These are phyloP conservation scores for Irpex sp. DNA, from an alignment of 1,284 basidiomycete genomes.

Conservation along the genomic window DNA sequence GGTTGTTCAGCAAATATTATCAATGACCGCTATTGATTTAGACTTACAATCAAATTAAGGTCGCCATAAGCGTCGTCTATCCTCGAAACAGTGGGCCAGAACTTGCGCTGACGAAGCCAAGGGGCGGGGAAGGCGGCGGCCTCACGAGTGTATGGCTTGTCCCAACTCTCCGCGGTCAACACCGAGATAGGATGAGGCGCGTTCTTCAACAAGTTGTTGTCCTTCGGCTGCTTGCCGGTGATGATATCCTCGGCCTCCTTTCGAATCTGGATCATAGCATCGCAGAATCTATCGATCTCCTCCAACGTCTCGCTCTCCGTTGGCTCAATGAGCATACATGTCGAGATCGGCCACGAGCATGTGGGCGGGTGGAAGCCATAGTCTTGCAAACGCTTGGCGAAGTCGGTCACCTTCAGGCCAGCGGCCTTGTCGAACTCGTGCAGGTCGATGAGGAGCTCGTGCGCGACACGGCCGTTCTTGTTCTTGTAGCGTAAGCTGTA, in stretches of 20 bases:
- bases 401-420: conserved; percentile 91
- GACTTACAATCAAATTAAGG: conserved; percentile 73
- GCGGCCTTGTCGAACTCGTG: conserved; percentile 90
- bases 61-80: conserved; percentile 91
- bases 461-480: conserved; percentile 86
- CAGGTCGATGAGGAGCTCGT: conserved; percentile 93
- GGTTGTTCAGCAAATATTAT: not conserved
- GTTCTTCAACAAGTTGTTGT: conserved; percentile 91
- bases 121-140: conserved; percentile 83
- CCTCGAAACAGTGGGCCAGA: conserved; percentile 90
- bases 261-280: conserved; percentile 96
- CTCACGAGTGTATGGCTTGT: conserved; percentile 82
- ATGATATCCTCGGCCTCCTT: conserved; percentile 88
- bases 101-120: conserved; percentile 81
- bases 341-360: conserved; percentile 92
- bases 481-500: conserved; percentile 93
- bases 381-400: conserved; percentile 93
- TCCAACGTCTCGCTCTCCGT: conserved; percentile 92
- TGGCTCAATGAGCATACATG: conserved; percentile 93
- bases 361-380: conserved; percentile 91
- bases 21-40: not conserved
- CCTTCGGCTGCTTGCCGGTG: conserved; percentile 79
- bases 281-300: conserved; percentile 92
- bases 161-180: conserved; percentile 38
- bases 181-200: conserved; percentile 88